Evolutionary conservation across 345 rosid species (phyloP).

Genomic region (Acer campestre): DNA sequence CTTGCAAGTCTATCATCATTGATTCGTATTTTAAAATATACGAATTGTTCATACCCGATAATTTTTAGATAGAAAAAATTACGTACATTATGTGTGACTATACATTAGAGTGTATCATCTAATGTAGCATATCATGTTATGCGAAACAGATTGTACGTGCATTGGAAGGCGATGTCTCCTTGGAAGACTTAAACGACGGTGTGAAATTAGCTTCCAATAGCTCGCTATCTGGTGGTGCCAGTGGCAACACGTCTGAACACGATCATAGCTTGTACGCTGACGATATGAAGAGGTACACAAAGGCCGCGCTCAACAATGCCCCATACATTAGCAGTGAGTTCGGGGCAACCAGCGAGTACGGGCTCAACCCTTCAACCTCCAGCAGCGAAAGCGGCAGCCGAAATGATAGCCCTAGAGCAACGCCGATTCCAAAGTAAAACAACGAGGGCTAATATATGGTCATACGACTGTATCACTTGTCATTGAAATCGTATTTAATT

Average conservation of each 20-base stretch:
- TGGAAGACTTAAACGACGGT: constrained; percentile 62
- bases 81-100: no score
- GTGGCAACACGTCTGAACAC: constrained; percentile 10
- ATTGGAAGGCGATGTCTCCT: constrained; percentile 58
- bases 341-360: constrained; percentile 73
- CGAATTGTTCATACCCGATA: no score
- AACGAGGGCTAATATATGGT: neutral
- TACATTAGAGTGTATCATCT: no score
- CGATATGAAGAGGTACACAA: constrained; percentile 55
- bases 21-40: no score
- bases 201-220: constrained; percentile 35
- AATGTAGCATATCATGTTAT: neutral
- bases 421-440: neutral
- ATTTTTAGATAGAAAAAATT: no score
- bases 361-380: constrained; percentile 66
- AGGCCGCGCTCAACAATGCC: constrained; percentile 31
- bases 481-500: neutral
- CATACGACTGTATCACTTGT: neutral
- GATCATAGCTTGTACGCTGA: constrained; percentile 43
- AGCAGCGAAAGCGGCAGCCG: constrained; percentile 53
- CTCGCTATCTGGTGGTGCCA: constrained; percentile 25
- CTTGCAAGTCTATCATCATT: no score
- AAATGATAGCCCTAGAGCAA: constrained; percentile 8
- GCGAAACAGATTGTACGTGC: constrained; percentile 67
- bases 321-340: constrained; percentile 54